Evolutionary conservation across 1,284 basidiomycete genomes (phyloP).

Genomic region (Austroboletus novae-zelandiae): DNA sequence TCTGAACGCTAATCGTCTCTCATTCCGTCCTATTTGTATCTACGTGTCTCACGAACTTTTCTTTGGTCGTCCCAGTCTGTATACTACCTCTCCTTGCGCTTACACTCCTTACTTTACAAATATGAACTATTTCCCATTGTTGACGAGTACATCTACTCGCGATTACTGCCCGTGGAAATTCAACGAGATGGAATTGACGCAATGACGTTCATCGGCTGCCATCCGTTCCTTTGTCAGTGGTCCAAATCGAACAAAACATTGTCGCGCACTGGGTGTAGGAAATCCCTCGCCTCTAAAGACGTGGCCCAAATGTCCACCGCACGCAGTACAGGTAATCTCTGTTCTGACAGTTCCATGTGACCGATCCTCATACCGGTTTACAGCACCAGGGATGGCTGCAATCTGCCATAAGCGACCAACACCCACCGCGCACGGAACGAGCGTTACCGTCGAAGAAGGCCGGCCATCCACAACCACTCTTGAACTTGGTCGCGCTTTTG

Average conservation of each 20-base stretch:
- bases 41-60: conserved; percentile 11
- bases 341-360: conserved; percentile 57
- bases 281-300: conserved; percentile 92
- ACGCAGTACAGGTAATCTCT: conserved; percentile 81
- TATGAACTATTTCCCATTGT: conserved; percentile 9
- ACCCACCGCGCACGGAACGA: not conserved
- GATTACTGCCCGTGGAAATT: conserved; percentile 58
- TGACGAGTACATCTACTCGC: too few species aligned
- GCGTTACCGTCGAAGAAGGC: conserved; percentile 86
- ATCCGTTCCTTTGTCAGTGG: conserved; percentile 6
- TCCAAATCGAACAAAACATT: conserved; percentile 16
- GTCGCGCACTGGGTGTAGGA: conserved; percentile 65
- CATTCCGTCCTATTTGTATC: conserved; percentile 8
- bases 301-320: conserved; percentile 91
- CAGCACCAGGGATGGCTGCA: conserved; percentile 85
- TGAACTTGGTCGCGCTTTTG: conserved; percentile 88
- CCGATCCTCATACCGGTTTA: conserved; percentile 67
- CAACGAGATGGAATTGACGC: conserved; percentile 88
- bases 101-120: conserved; percentile 20
- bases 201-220: conserved; percentile 81
- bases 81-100: conserved; percentile 17
- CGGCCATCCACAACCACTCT: conserved; percentile 96
- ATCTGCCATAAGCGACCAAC: conserved; percentile 8
- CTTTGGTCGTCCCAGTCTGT: conserved; percentile 21
- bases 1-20: conserved; percentile 46